Base-by-base conservation (phyloP, 257 asterid genomes). In the Forsythia viridissima region DNA sequence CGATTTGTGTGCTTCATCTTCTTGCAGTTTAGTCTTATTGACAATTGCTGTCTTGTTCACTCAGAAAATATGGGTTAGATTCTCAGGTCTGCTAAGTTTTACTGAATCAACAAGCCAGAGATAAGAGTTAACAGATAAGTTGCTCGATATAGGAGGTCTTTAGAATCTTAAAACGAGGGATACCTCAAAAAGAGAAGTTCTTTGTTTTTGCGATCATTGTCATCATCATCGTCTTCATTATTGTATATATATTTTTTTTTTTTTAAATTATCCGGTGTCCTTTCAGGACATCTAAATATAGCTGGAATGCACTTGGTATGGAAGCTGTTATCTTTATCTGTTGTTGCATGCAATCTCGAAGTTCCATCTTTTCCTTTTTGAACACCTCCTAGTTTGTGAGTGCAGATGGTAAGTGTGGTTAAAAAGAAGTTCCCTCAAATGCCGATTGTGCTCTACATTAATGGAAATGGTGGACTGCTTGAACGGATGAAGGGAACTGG, bases 401-500 rank as follows among this genome's bases (percentile, higher is more conserved):
- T 89, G 88, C 90, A 96, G 98, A 93, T 96, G 68, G 92, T 93
- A 72, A 85, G 87, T 41, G 72, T 70, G 43, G 97, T 93, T 38
- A 96, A 90, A 88, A 80, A 80, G 63, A 90, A 84, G 77, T 93
- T 98, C 89, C 99, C 97, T 39, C 87, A 83, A 79, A 91, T 95
- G 68, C 98, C 96, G 7, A 92, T 96, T 73, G 98, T 92, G 75
- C 93, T 93, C 85, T 93, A 96, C 76, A 96, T 94, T 77, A 96
- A 96, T 74, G 98, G 97, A 83, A 93, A 93, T 71, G 99, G 98
- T 21, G 98, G 98, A 37, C 87, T 96, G 77, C 91, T 96, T 69
- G 99, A 96, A 80, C 89, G 94, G 82, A 96, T 96, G 98, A 91
- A 88, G 90, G 83, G 83, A 80, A 96, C 97, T 76, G 98, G 97